Conservation (phyloP, 495 filamentous ascomycete genomes). For the Astrothelium macrocarpum region DNA sequence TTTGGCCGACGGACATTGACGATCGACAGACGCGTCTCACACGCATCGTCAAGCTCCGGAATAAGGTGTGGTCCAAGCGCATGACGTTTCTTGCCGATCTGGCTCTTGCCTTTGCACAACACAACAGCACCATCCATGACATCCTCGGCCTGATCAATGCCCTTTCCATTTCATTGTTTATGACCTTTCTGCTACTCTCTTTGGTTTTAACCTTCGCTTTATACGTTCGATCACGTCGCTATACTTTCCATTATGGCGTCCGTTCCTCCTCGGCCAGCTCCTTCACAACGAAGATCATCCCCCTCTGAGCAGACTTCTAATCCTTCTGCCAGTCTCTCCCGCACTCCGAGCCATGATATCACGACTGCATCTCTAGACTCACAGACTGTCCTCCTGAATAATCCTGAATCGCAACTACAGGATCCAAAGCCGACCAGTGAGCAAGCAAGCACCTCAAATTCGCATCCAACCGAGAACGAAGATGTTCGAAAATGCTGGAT, state of each 20-base stretch:
- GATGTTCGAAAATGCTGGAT: constrained; percentile 71
- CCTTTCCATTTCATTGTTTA: too few species aligned
- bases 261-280: not conserved
- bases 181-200: not conserved
- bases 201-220: too few species aligned
- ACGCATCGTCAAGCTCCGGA: not conserved
- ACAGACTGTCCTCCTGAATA: constrained; percentile 30
- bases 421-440: not conserved
- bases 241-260: not conserved
- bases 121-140: not conserved
- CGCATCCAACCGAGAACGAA: constrained; percentile 27
- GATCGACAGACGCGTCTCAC: not conserved
- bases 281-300: not conserved
- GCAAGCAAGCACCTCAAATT: constrained; percentile 1
- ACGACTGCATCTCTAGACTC: constrained; percentile 27
- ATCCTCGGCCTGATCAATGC: too few species aligned
- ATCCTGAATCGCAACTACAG: constrained; percentile 7
- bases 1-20: too few species aligned
- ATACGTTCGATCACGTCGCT: too few species aligned
- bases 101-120: not conserved
- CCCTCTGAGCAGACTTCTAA: not conserved
- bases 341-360: constrained; percentile 17
- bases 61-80: constrained; percentile 5
- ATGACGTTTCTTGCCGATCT: not conserved
- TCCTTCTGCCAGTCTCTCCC: not conserved